phyloP scores from a whole-genome alignment of 2,329 filamentous ascomycete species.

The Pseudogymnoascus verrucosus region DNA sequence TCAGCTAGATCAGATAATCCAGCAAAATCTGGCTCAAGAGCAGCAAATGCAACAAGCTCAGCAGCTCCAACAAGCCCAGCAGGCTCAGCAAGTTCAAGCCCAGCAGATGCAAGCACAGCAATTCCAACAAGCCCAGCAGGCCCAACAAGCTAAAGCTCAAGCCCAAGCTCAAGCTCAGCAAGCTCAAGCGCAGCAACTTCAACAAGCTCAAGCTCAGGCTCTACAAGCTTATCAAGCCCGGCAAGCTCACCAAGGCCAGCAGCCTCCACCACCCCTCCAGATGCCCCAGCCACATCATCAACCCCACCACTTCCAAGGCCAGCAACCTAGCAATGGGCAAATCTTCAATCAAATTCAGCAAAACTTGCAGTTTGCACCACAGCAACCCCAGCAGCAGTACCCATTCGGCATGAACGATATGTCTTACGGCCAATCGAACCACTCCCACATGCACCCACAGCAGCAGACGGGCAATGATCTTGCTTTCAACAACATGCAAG shows the following conservation, averaged over 20 bases:
- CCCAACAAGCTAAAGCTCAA: neutral
- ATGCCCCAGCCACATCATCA: neutral
- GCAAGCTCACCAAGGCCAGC: neutral
- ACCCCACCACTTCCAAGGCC: neutral
- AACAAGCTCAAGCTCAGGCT: neutral
- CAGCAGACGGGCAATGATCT: neutral
- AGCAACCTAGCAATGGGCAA: neutral
- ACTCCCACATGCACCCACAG: neutral
- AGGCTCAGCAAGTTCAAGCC: neutral
- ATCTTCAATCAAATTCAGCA: conserved; percentile 1
- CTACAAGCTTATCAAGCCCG: neutral
- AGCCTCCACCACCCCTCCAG: neutral
- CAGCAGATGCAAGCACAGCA: neutral
- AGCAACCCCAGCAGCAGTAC: neutral
- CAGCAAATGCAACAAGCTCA: neutral
- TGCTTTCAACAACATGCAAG: neutral
- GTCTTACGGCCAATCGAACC: neutral
- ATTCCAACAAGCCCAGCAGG: neutral
- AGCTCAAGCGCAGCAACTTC: neutral
- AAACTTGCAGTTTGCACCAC: neutral
- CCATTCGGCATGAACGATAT: neutral
- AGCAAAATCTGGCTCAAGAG: neutral
- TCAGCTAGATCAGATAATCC: neutral
- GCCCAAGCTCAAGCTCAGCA: neutral
- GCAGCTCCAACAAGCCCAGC: neutral